Evolutionary conservation across 805 yeast species (phyloP), one percentile per base, ranked within the genome.

Genomic region (Cyberlindnera mycetangii): DNA sequence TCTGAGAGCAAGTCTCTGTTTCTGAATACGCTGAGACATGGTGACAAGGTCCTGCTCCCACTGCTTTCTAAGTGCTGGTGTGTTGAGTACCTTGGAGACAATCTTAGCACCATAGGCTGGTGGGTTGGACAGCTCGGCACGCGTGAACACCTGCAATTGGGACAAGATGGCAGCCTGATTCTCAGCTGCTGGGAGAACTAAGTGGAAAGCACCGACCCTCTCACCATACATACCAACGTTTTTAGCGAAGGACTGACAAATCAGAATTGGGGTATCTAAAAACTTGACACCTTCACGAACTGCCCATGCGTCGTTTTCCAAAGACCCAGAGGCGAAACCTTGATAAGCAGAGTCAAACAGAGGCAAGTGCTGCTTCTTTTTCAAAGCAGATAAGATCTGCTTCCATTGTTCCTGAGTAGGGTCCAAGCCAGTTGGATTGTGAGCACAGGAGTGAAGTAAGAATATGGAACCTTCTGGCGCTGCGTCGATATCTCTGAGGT

Each of bases 171-270:
- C 88, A 17, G 59, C 62, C 51, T 74, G 73, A 45, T 79, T 72
- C 19, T 67, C 58, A 7, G 67, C 59, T 15, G 54, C 38, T 28
- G 80, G 76, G 20, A 82, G 63, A 10, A 88, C 78, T 19, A 90
- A 64, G 61, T 90, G 97, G 65, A 92, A 77, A 20, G 93, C 95
- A 51, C 99, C 99, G 27, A 85, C 89, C 72, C 99, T 85, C 74
- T 92, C 98, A 66, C 98, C 98, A 63, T 92, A 92, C 81, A 92
- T 83, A 53, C 98, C 98, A 60, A 86, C 86, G 69, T 93, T 92
- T 68, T 92, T 92, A 45, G 98, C 96, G 67, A 92, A 92, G 9
- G 97, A 89, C 74, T 92, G 99, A 68, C 96, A 89, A 46, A 92
- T 76, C 25, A 88, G 59, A 43, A 86, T 66, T 46, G 92, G 90